Evolutionary conservation across 1,139 yeast genomes (phyloP).

Genomic region (Suhomyces atakaporum): DNA sequence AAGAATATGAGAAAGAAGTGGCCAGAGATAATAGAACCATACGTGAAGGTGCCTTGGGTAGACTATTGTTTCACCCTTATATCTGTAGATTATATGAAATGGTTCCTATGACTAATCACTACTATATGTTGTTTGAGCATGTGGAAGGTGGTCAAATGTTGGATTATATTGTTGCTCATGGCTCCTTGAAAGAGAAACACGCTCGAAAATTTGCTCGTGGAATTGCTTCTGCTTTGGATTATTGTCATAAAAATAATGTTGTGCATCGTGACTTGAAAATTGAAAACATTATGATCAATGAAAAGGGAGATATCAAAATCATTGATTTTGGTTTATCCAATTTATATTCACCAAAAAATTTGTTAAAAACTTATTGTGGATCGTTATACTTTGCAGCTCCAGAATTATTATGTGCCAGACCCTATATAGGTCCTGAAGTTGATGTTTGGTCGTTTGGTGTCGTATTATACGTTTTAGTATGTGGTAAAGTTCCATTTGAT

Average conservation of each 20-base stretch:
- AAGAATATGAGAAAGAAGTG: constrained; percentile 81
- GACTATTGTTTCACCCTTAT: constrained; percentile 86
- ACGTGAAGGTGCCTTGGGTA: constrained; percentile 92
- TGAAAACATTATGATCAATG: constrained; percentile 93
- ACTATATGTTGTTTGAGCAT: constrained; percentile 94
- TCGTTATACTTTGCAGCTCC: constrained; percentile 98
- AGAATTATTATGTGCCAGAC: constrained; percentile 86
- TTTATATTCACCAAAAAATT: constrained; percentile 68
- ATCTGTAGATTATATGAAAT: constrained; percentile 92
- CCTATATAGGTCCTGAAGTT: constrained; percentile 95
- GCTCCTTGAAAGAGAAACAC: constrained; percentile 88
- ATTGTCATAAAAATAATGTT: constrained; percentile 89
- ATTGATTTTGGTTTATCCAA: constrained; percentile 96
- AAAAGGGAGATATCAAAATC: constrained; percentile 90
- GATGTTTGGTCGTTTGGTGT: constrained; percentile 99
- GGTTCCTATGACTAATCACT: constrained; percentile 95
- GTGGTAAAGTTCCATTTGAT: constrained; percentile 98
- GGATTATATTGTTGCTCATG: constrained; percentile 96
- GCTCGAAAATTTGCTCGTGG: constrained; percentile 96
- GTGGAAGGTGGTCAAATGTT: constrained; percentile 98
- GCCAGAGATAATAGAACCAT: constrained; percentile 91
- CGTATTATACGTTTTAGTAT: constrained; percentile 87
- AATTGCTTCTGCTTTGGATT: constrained; percentile 92
- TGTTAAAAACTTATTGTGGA: constrained; percentile 94
- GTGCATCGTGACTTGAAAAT: constrained; percentile 97